These are phyloP conservation scores for Boletales sp. DNA, from an alignment of 768 basidiomycete species.

Conservation along the genomic window DNA sequence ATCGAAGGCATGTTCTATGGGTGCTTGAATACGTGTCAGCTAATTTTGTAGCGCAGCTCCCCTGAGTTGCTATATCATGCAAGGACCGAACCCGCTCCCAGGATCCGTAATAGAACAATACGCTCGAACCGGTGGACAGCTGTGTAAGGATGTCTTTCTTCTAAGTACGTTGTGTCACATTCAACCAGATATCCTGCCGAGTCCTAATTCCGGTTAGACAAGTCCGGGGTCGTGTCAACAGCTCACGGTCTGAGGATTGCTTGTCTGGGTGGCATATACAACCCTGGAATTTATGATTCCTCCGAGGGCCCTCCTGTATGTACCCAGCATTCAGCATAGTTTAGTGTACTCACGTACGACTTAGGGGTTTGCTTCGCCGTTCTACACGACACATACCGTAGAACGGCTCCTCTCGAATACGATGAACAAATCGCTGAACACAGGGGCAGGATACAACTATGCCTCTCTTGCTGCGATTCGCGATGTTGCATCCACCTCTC, in stretches of 20 bases:
- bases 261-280: conserved; percentile 78
- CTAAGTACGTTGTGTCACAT: conserved; percentile 55
- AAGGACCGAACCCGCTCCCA: conserved; percentile 77
- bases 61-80: conserved; percentile 89
- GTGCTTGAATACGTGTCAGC: background rate
- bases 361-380: conserved; percentile 75
- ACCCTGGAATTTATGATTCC: conserved; percentile 53
- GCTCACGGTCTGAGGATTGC: conserved; percentile 79
- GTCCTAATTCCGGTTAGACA: conserved; percentile 46
- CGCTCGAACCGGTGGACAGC: conserved; percentile 69
- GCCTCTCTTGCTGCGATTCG: conserved; percentile 67
- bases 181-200: background rate
- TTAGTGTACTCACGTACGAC: conserved; percentile 1
- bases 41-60: conserved; percentile 52
- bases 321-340: conserved; percentile 5
- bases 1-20: conserved; percentile 52
- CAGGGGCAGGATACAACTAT: conserved; percentile 47
- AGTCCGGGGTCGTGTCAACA: conserved; percentile 78
- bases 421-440: conserved; percentile 45
- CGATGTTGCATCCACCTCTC: conserved; percentile 55
- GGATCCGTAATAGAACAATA: conserved; percentile 70
- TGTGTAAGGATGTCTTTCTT: conserved; percentile 80
- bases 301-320: conserved; percentile 65
- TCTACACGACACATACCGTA: conserved; percentile 65
- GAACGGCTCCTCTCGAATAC: conserved; percentile 73